Base-by-base conservation (phyloP, 345 rosid genomes). In the Bruguiera parviflora region DNA sequence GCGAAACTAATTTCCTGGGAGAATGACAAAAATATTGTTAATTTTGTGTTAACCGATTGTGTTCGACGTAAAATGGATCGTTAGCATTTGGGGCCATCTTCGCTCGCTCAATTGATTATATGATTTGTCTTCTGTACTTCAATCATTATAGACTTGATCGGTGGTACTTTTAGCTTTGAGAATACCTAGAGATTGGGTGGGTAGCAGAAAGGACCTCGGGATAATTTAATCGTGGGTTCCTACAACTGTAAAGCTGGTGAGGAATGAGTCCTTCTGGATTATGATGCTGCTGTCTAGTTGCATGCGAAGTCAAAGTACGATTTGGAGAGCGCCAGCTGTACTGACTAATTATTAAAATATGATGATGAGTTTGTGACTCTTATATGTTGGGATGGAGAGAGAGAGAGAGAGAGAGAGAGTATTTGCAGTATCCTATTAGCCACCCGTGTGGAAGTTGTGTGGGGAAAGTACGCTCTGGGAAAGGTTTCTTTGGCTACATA, bases 251-350 rank as follows among this genome's bases (percentile, higher is more conserved):
- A 65, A 52, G 81, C 32, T 61, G 63, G 66, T 62, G 63, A 69
- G 72, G 73, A 32, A 37, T 0, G 67, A 74, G 76, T 71, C 65
- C 60, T 71, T 46, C 20, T 20, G 64, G 61, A 31, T 55, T 53
- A 79, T 79, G 74, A 71, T 75, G 65, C 11, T 59, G 68, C 47
- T 49, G 5, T 46, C 58, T 55, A 10, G 67, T 52, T 57, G 70
- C 8, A 49, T 46, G 39, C 72, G 31, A 73, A 69, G 81, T 70
- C 75, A 73, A 73, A n/a, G 19, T 11, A 46, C 46, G 61, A 69
- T 49, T 37, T 63, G 58, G 72, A 73, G 61, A 52, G 46, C 70
- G 63, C 81, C 73, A 78, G 81, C 72, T 78, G 78, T 70, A 53
- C 20, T 56, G 49, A 31, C n/a, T 65, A 10, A 25, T 61, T 27